These are phyloP conservation scores for Elongisporangium prolatum DNA, from an alignment of 352 stramenopile genomes.

Conservation along the genomic window DNA sequence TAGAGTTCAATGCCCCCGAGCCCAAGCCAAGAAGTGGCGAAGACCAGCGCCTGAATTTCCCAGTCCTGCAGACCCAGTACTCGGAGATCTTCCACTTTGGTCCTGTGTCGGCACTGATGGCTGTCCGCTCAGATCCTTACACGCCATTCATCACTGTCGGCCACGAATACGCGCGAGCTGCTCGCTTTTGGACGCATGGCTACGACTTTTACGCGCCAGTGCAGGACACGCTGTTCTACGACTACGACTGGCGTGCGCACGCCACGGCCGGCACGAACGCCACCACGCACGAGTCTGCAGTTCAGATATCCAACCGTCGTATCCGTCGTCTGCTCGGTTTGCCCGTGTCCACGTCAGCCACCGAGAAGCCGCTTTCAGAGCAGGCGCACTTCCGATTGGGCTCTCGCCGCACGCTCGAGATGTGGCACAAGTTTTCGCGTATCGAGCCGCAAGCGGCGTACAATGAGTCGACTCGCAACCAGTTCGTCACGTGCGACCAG, in stretches of 20 bases:
- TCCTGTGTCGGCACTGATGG: conserved; percentile 40
- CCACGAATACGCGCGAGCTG: conserved; percentile 70
- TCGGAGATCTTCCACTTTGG: conserved; percentile 84
- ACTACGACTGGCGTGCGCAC: conserved; percentile 47
- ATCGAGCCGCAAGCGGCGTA: conserved; percentile 50
- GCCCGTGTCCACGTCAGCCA: conserved; percentile 23
- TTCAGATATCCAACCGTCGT: conserved; percentile 37
- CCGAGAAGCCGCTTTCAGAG: conserved; percentile 28
- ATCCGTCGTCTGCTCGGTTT: conserved; percentile 62
- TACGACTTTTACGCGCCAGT: conserved; percentile 85
- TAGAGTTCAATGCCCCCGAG: conserved; percentile 79
- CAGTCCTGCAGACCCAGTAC: conserved; percentile 75
- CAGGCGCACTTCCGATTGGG: conserved; percentile 41
- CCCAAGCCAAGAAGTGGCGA: conserved; percentile 20
- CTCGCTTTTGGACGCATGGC: conserved; percentile 81
- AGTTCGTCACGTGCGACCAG: conserved; percentile 64
- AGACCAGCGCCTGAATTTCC: conserved; percentile 26
- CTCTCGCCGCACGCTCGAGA: conserved; percentile 31
- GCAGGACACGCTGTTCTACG: conserved; percentile 54
- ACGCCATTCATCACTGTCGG: conserved; percentile 52
- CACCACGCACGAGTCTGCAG: conserved; percentile 3
- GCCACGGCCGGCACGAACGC: conserved; percentile 16
- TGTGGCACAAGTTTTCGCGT: conserved; percentile 61
- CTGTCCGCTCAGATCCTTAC: conserved; percentile 73
- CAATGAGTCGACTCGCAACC: conserved; percentile 85